These are phyloP conservation scores for Dryadomyces quercivorus DNA, from an alignment of 2,329 filamentous ascomycete genomes.

Conservation along the genomic window DNA sequence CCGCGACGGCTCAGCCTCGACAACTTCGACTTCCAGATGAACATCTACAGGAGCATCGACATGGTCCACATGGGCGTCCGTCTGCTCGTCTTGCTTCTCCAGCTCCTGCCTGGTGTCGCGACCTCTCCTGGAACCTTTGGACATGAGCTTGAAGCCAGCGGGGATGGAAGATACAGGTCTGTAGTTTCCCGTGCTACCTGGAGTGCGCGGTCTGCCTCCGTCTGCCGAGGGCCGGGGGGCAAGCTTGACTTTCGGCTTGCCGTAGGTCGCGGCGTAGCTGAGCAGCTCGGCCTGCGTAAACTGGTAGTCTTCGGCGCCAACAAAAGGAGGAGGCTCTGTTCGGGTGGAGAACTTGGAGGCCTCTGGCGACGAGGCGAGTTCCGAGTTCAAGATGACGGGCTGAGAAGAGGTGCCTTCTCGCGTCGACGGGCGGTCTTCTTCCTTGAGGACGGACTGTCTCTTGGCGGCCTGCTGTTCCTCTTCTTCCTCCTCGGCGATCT, in stretches of 20 bases:
- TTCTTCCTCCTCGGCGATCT: constrained; percentile 89
- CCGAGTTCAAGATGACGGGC: constrained; percentile 37
- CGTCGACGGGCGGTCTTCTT: constrained; percentile 24
- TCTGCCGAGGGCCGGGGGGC: constrained; percentile 73
- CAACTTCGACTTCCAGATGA: no score
- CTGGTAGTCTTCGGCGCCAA: constrained; percentile 31
- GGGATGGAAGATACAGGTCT: constrained; percentile 71
- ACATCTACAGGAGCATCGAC: no score
- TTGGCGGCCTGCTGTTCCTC: constrained; percentile 45
- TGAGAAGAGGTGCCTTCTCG: constrained; percentile 18
- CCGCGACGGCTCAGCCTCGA: constrained; percentile 3
- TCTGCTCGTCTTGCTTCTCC: not conserved
- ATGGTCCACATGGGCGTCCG: no score
- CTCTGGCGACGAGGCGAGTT: constrained; percentile 38
- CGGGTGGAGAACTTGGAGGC: constrained; percentile 37
- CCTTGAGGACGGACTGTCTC: constrained; percentile 41
- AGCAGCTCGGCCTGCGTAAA: constrained; percentile 39
- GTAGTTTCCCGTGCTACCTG: constrained; percentile 43
- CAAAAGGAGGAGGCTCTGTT: constrained; percentile 38
- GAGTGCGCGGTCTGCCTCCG: constrained; percentile 48
- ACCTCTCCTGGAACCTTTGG: constrained; percentile 42
- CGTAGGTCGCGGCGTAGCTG: constrained; percentile 34
- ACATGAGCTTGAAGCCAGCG: constrained; percentile 61
- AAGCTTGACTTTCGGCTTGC: constrained; percentile 76
- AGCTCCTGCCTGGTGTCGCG: constrained; percentile 3